Evolutionary conservation across 257 asterid species (phyloP).

Genomic region (Solanum virginianum): DNA sequence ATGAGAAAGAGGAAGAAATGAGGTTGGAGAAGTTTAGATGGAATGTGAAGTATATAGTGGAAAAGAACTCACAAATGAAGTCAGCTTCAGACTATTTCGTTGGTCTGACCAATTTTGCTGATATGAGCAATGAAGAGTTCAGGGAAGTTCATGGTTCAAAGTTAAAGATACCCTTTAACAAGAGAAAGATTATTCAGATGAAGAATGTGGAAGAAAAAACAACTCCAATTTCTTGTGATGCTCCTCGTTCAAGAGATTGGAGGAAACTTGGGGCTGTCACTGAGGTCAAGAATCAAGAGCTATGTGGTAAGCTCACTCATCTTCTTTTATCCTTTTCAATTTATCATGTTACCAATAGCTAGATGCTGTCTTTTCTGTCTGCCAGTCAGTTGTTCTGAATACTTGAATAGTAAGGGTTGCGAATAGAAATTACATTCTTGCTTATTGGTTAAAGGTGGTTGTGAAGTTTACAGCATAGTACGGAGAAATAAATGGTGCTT

Average conservation of each 20-base stretch:
- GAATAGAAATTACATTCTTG: background rate
- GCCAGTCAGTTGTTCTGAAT: background rate
- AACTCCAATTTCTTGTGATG: conserved; percentile 6
- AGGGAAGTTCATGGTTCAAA: background rate
- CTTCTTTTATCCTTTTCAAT: background rate
- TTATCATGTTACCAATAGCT: background rate
- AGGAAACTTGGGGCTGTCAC: conserved; percentile 23
- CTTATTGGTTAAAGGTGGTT: background rate
- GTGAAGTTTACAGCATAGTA: background rate
- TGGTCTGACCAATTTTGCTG: conserved; percentile 25
- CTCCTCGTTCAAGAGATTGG: conserved; percentile 25
- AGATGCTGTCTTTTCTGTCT: background rate
- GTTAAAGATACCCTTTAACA: background rate
- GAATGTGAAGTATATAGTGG: conserved; percentile 15
- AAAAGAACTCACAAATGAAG: conserved; percentile 5
- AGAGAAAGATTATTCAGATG: background rate
- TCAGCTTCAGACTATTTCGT: background rate
- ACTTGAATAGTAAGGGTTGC: background rate
- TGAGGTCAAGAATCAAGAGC: conserved; percentile 16
- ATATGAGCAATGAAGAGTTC: conserved; percentile 27
- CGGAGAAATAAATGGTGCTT: background rate
- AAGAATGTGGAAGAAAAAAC: background rate
- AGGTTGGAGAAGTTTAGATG: conserved; percentile 8
- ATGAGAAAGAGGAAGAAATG: conserved; percentile 16
- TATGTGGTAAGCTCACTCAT: conserved; percentile 5